Conservation (phyloP, 495 filamentous ascomycete species). For the Penicillium soppii region DNA sequence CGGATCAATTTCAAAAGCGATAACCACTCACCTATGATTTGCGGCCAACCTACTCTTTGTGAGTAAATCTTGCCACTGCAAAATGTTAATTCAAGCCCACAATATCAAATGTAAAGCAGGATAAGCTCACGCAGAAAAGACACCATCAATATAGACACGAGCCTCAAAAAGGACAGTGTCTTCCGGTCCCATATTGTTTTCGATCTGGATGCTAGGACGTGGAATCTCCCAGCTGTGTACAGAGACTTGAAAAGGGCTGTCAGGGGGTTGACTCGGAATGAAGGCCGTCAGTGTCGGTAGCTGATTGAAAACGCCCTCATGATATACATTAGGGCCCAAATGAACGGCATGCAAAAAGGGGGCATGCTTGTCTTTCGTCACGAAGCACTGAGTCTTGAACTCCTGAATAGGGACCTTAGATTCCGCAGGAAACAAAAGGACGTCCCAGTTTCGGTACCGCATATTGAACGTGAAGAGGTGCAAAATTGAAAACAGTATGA, state of each 20-base stretch:
- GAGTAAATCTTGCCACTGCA: constrained; percentile 53
- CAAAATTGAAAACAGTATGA: too few species aligned
- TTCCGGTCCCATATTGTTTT: constrained; percentile 58
- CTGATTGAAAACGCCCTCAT: constrained; percentile 35
- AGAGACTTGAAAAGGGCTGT: constrained; percentile 70
- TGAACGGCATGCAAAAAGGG: constrained; percentile 35
- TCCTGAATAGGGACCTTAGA: constrained; percentile 74
- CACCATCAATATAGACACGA: constrained; percentile 70
- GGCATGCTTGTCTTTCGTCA: constrained; percentile 59
- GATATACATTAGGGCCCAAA: constrained; percentile 25
- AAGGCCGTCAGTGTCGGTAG: constrained; percentile 77
- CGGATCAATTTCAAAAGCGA: too few species aligned
- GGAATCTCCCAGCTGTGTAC: constrained; percentile 80
- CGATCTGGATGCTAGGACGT: constrained; percentile 58
- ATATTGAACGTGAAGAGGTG: constrained; percentile 53
- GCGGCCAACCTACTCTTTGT: constrained; percentile 59
- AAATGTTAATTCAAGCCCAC: neutral
- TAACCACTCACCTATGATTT: constrained; percentile 53
- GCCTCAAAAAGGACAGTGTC: constrained; percentile 65
- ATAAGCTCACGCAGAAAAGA: constrained; percentile 57
- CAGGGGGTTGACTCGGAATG: constrained; percentile 62
- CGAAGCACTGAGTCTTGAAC: constrained; percentile 81
- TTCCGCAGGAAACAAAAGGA: constrained; percentile 71
- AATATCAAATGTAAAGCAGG: neutral
- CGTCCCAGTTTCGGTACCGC: constrained; percentile 85